Conservation (phyloP, 805 yeast genomes). For the Pichia nakasei region DNA sequence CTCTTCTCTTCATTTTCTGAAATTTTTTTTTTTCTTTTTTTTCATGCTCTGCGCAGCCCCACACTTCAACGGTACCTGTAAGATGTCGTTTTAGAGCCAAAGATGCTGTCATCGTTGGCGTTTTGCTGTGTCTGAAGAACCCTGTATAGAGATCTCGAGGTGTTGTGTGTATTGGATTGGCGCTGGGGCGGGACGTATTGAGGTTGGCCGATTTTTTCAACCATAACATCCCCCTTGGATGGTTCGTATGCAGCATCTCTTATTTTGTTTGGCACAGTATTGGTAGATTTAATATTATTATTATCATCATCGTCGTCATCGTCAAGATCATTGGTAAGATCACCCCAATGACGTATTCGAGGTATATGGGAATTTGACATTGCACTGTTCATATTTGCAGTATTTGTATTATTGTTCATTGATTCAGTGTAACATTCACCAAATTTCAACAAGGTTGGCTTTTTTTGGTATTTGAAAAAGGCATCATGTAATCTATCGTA, state of each 20-base stretch:
- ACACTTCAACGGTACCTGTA: constrained; percentile 14
- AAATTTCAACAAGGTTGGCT: constrained; percentile 55
- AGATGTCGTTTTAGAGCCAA: constrained; percentile 23
- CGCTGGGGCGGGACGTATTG: too few species aligned
- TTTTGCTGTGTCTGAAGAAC: constrained; percentile 24
- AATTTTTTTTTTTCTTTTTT: too few species aligned
- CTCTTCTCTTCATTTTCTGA: too few species aligned
- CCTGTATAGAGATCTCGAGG: constrained; percentile 26
- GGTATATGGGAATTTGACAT: too few species aligned
- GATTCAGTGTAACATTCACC: constrained; percentile 84
- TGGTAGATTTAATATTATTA: constrained; percentile 23
- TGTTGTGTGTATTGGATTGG: constrained; percentile 6
- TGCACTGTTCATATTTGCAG: too few species aligned
- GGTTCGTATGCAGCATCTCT: constrained; percentile 3
- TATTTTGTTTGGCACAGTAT: too few species aligned
- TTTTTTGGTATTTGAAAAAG: constrained; percentile 71
- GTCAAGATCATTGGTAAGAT: constrained; percentile 28
- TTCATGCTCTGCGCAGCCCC: too few species aligned
- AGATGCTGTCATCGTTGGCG: constrained; percentile 19
- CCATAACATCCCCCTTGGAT: constrained; percentile 24
- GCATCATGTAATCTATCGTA: constrained; percentile 77
- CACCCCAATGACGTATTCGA: constrained; percentile 24
- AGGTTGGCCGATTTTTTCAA: constrained; percentile 18
- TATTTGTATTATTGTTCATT: constrained; percentile 28
- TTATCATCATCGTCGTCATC: constrained; percentile 17